phyloP scores from a whole-genome alignment of 345 rosid species.

The Zanthoxylum bungeanum region DNA sequence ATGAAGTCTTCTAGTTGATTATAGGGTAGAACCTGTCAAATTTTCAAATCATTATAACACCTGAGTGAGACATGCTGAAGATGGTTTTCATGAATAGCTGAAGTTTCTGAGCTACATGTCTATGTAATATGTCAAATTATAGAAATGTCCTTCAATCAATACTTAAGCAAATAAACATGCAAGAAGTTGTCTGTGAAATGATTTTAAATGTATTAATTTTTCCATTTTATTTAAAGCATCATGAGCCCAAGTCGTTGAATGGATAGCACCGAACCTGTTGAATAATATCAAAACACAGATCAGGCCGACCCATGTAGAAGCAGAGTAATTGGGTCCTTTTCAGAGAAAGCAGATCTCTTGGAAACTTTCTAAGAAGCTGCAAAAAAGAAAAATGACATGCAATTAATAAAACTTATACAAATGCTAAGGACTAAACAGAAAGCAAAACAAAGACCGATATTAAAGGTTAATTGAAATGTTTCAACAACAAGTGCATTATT shows the following conservation, averaged over 20 bases:
- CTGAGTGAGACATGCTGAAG: not conserved
- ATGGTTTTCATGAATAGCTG: not conserved
- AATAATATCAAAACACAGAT: constrained; percentile 55
- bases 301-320: constrained; percentile 78
- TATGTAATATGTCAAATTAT: not conserved
- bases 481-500: not conserved
- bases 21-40: constrained; percentile 55
- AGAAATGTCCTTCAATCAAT: not conserved
- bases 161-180: not conserved
- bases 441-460: not conserved
- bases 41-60: constrained; percentile 7
- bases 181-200: not conserved
- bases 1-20: constrained; percentile 65
- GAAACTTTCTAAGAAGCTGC: constrained; percentile 69
- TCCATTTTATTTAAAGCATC: not conserved
- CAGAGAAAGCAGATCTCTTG: constrained; percentile 65
- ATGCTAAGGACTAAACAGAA: constrained; percentile 5
- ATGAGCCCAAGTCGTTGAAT: constrained; percentile 1
- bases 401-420: constrained; percentile 1
- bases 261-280: constrained; percentile 49
- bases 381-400: constrained; percentile 22
- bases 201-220: not conserved
- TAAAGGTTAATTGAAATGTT: not conserved
- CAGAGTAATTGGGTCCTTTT: constrained; percentile 72
- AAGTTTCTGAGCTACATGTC: not conserved